Conservation (phyloP, 2,329 filamentous ascomycete species). For the Fusarium hainanense region DNA sequence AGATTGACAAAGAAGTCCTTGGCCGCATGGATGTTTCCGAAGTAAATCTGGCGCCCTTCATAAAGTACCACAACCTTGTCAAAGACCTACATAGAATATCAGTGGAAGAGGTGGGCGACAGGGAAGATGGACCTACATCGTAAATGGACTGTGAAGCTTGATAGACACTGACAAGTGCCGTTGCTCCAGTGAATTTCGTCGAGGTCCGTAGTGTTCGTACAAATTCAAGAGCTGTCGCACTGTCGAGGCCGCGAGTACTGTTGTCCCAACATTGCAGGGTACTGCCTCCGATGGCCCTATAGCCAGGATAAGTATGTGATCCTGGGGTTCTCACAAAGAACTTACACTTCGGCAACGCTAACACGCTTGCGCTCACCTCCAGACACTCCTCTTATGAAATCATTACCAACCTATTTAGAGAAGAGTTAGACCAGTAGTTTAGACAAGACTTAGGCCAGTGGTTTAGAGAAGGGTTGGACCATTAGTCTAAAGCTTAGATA, state of each 20-base stretch:
- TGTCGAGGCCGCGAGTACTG: constrained; percentile 71
- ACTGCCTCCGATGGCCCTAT: background rate
- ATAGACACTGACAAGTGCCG: constrained; percentile 72
- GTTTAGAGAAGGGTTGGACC: too few relatives aligned
- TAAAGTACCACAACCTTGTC: constrained; percentile 76
- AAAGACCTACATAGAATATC: constrained; percentile 56
- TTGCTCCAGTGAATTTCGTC: constrained; percentile 67
- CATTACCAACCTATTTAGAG: constrained; percentile 69
- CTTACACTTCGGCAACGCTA: constrained; percentile 48
- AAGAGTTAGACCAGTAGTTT: background rate
- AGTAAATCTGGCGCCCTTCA: constrained; percentile 72
- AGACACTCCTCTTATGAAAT: constrained; percentile 70
- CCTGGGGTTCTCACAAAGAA: rapidly evolving
- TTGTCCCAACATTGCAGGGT: constrained; percentile 76
- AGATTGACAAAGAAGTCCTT: constrained; percentile 46
- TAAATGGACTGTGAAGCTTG: constrained; percentile 62
- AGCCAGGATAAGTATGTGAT: background rate
- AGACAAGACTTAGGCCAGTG: too few relatives aligned
- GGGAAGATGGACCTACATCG: background rate
- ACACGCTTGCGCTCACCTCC: constrained; percentile 63
- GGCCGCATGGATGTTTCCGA: constrained; percentile 38
- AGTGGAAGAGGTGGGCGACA: too few relatives aligned
- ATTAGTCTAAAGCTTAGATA: rapidly evolving
- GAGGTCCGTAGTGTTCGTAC: constrained; percentile 69
- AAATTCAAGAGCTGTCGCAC: constrained; percentile 74